Evolutionary conservation across 1,139 yeast genomes (phyloP), one percentile per base, ranked within the genome.

Genomic region (Magnusiomyces ingens): DNA sequence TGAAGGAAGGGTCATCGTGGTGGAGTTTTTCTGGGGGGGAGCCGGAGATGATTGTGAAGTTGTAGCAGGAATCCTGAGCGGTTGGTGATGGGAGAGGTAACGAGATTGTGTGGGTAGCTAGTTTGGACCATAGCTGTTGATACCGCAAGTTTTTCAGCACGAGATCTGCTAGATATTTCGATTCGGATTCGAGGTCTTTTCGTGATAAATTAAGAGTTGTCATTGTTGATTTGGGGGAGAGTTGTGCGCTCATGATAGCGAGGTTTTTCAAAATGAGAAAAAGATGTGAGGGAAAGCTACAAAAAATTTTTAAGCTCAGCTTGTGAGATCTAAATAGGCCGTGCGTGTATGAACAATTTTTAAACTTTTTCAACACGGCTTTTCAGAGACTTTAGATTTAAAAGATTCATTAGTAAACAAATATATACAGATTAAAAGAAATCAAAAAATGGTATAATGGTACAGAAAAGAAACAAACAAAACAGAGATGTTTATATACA

Each of bases 121-220:
- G 77, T 5, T 71, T 61, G 0, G 71, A 67, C 87, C 87, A 82
- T 36, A 74, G 69, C 60, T 78, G 79, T 62, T 80, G 80, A 59
- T 80, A 78, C 17, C 71, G 70, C 45, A 82, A 71, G 62, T 81
- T 81, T 32, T 59, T 53, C n/a, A 21, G 50, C 15, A 58, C 60
- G 49, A 50, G 52, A n/a, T 37, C 29, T 36, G 56, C 50, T 6
- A 49, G 43, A 37, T 46, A 46, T 19, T 21, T 46, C 4, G 49
- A 37, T 37, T 46, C 49, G 4, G 15, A 42, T 46, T 46, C 21
- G 2, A 15, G 43, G 3, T 36, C 43, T 46, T 36, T 19, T 5
- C 37, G 43, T 5, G 49, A 17, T n/a, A 36, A 32, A 4, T 46
- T 46, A 10, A 4, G n/a, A 17, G 17, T 26, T 12, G 37, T 43